Evolutionary conservation across 352 stramenopile genomes (phyloP).

Genomic region (Peronospora destructor): DNA sequence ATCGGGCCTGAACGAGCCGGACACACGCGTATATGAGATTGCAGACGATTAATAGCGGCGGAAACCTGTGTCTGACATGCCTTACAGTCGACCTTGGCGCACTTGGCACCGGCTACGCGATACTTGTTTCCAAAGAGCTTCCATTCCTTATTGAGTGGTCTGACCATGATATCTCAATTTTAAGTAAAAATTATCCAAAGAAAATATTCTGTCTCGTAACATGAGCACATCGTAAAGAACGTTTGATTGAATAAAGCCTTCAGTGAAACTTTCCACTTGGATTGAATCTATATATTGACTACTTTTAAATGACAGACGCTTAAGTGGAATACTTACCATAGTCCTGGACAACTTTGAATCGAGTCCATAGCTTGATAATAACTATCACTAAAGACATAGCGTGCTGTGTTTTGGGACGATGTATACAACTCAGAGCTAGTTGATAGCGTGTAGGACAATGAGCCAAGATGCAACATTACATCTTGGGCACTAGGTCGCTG

Average conservation of each 20-base stretch:
- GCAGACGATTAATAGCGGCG: constrained; percentile 50
- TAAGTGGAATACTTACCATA: constrained; percentile 15
- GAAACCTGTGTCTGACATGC: constrained; percentile 55
- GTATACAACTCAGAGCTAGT: constrained; percentile 28
- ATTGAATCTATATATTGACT: too few species aligned
- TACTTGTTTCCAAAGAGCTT: constrained; percentile 59
- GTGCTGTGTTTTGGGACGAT: constrained; percentile 35
- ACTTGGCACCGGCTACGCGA: constrained; percentile 44
- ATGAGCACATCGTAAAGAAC: too few species aligned
- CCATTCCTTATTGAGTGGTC: constrained; percentile 61
- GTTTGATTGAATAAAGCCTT: too few species aligned
- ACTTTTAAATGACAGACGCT: constrained; percentile 15
- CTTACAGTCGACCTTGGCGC: constrained; percentile 60
- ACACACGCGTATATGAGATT: constrained; percentile 59
- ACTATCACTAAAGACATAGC: constrained; percentile 59
- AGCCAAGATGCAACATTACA: constrained; percentile 60
- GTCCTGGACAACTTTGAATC: constrained; percentile 36
- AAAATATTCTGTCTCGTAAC: too few species aligned
- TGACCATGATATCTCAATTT: constrained; percentile 32
- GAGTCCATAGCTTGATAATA: constrained; percentile 71
- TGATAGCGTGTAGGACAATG: constrained; percentile 47
- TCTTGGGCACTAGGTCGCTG: constrained; percentile 49
- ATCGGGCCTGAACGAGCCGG: constrained; percentile 26
- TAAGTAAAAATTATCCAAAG: background rate
- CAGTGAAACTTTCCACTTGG: too few species aligned